Conservation (phyloP, 208 protist genomes). For the Acanthamoeba culbertsoni region DNA sequence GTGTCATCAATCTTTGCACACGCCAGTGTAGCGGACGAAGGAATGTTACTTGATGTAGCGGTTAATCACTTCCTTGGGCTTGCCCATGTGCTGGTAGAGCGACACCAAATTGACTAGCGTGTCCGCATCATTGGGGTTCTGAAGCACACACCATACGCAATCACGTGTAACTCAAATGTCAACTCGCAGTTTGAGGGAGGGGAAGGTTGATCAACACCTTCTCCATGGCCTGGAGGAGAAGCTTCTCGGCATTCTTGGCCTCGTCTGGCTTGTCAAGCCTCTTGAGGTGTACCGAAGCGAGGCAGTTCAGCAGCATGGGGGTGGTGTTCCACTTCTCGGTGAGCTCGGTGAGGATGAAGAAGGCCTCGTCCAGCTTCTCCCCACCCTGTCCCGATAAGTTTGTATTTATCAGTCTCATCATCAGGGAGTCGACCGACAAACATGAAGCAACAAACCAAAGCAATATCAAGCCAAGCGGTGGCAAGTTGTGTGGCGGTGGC, state of each 20-base stretch:
- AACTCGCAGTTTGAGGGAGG: neutral
- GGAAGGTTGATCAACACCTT: slow-evolving; percentile 11
- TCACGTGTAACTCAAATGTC: neutral
- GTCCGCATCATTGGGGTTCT: slow-evolving; percentile 59
- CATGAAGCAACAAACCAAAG: neutral
- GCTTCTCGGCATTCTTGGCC: slow-evolving; percentile 67
- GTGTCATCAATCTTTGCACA: neutral
- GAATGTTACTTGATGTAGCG: slow-evolving; percentile 54
- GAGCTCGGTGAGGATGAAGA: slow-evolving; percentile 73
- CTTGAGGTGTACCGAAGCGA: slow-evolving; percentile 63
- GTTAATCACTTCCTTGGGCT: slow-evolving; percentile 57
- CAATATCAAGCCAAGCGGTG: slow-evolving; percentile 58
- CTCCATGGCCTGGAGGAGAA: slow-evolving; percentile 67
- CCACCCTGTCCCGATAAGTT: slow-evolving; percentile 55
- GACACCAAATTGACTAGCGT: slow-evolving; percentile 54
- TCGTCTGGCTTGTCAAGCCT: slow-evolving; percentile 47
- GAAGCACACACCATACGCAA: neutral
- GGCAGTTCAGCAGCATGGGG: slow-evolving; percentile 70
- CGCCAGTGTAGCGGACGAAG: neutral
- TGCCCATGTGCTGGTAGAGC: slow-evolving; percentile 58
- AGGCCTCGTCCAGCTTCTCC: slow-evolving; percentile 72
- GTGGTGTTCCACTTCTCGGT: slow-evolving; percentile 70
- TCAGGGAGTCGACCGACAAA: neutral
- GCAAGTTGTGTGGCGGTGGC: slow-evolving; percentile 73
- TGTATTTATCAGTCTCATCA: neutral